phyloP scores from a whole-genome alignment of 1,284 basidiomycete genomes.

The Ganoderma resinaceum region DNA sequence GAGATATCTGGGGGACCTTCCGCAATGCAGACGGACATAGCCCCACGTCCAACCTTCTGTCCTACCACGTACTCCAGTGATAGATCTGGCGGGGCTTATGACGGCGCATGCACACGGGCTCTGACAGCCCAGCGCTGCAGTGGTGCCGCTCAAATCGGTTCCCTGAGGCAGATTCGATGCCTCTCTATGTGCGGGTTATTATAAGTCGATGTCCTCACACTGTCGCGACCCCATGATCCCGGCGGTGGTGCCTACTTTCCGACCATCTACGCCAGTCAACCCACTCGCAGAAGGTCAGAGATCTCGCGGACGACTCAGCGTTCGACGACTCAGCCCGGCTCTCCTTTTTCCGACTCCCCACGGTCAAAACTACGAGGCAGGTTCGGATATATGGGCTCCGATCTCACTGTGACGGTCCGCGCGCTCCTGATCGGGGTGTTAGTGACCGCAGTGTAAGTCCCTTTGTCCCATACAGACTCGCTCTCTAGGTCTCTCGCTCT shows the following conservation, averaged over 20 bases:
- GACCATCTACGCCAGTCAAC: too few species aligned
- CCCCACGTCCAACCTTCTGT: background rate
- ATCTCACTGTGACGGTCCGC: slow-evolving; percentile 19
- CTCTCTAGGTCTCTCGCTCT: too few species aligned
- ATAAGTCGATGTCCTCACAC: background rate
- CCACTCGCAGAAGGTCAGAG: background rate
- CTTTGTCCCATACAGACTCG: background rate
- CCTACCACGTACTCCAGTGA: background rate
- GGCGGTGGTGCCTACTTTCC: background rate
- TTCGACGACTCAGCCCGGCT: background rate
- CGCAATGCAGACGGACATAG: too few species aligned
- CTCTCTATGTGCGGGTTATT: background rate
- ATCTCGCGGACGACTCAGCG: too few species aligned
- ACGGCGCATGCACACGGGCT: background rate
- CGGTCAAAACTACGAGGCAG: background rate
- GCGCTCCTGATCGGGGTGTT: slow-evolving; percentile 26
- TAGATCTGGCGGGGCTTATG: too few species aligned
- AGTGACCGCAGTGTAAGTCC: slow-evolving; percentile 23
- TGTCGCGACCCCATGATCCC: background rate
- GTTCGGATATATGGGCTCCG: background rate
- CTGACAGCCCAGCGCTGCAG: background rate
- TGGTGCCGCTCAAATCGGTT: background rate
- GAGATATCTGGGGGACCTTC: too few species aligned
- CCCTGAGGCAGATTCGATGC: background rate
- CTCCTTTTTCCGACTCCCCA: background rate